Evolutionary conservation across 768 basidiomycete genomes (phyloP), one percentile per base, ranked within the genome.

Genomic region (Leccinum longicurvipes): DNA sequence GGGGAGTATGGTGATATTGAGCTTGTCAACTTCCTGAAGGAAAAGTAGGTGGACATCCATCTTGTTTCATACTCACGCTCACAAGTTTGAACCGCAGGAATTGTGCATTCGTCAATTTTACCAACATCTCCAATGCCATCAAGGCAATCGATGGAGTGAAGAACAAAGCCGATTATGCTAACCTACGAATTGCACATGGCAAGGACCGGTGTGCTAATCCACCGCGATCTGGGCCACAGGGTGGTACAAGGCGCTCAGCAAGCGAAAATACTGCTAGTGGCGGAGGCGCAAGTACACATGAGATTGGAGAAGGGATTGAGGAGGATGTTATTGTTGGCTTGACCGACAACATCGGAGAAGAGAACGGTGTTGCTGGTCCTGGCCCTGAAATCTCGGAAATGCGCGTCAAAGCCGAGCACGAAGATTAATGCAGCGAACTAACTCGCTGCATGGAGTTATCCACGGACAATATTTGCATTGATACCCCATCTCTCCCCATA

Each of bases 91-190:
- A 31, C 44, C 57, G 14, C 23, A 94, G 91, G 82, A 93, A 93
- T 74, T 95, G 93, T 69, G 93, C 92, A 28, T 99, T 94, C 68
- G 88, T 93, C 66, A 97, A 96, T 77, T 96, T 94, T 63, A 96
- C 93, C 31, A 94, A 94, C 75, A 85, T 97, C 62, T 86, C 87
- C 50, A 95, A 95, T 67, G 93, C 94, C 12, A 93, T 94, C 79
- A 98, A 98, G 77, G 94, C 96, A n/a, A 95, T 98, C 65, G 96
- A 98, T 55, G 89, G 87, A 8, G 83, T 97, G 73, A 96, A 96
- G 82, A 83, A 79, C 67, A 91, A 93, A 68, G 83, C 91, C 2
- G 95, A 98, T 67, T 98, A 98, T 67, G 78, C 83, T 17, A 87
- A 86, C 70, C 75, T 98, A 61, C 87, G 93, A 39, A 91, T 99